These are phyloP conservation scores for Tothia fuscella DNA, from an alignment of 2,329 filamentous ascomycete genomes.

Conservation along the genomic window DNA sequence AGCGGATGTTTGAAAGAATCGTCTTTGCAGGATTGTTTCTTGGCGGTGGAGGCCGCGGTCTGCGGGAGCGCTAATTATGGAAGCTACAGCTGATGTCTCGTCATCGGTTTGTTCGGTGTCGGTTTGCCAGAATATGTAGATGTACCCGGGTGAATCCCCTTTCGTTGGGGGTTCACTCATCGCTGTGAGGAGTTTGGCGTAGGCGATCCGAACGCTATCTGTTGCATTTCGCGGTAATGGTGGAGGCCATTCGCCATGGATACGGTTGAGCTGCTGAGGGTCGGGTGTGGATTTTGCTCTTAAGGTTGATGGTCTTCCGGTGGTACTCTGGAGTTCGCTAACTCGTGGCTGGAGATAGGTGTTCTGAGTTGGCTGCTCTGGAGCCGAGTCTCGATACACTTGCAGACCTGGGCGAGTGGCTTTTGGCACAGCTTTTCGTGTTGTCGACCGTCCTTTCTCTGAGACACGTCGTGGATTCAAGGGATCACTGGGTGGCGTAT, in stretches of 20 bases:
- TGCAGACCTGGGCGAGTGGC: not conserved
- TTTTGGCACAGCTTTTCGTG: not conserved
- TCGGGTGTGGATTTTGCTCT: conserved; percentile 9
- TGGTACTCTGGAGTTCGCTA: conserved; percentile 4
- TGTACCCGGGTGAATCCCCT: conserved; percentile 52
- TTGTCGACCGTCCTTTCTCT: no score
- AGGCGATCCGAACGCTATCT: not conserved
- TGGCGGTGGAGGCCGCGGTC: conserved; percentile 13
- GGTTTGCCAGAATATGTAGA: conserved; percentile 98
- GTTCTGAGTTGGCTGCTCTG: not conserved
- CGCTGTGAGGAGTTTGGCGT: conserved; percentile 8
- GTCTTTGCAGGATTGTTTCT: conserved; percentile 6
- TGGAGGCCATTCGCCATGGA: conserved; percentile 8
- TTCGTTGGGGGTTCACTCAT: conserved; percentile 9
- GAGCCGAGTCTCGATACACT: conserved; percentile 5
- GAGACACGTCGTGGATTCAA: no score
- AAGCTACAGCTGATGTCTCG: conserved; percentile 30
- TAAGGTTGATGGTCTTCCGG: not conserved
- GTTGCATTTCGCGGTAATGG: conserved; percentile 9
- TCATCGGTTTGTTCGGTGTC: conserved; percentile 45
- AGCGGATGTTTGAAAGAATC: conserved; percentile 9
- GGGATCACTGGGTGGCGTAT: no score
- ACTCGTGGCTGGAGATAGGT: not conserved
- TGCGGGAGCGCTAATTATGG: conserved; percentile 38
- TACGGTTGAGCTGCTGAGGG: not conserved